phyloP scores from a whole-genome alignment of 257 asterid genomes.

The Solanum chiquidenum region DNA sequence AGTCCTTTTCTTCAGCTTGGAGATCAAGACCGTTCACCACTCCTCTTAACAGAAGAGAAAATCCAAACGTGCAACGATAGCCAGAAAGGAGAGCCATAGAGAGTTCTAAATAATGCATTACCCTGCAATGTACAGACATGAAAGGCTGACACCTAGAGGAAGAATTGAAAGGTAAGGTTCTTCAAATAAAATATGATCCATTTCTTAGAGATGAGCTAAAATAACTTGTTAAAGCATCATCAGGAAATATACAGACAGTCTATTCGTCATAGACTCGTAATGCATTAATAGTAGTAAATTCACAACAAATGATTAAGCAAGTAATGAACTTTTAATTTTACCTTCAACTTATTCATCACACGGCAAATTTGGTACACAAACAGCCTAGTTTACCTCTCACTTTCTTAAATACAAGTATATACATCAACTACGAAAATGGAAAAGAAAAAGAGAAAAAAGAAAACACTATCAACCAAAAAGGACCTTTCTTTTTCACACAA shows the following conservation, averaged over 20 bases:
- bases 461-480: neutral
- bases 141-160: neutral
- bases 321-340: neutral
- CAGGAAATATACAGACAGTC: neutral
- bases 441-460: neutral
- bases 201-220: neutral
- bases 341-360: neutral
- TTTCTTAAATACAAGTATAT: constrained; percentile 3
- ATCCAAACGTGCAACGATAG: too few species aligned
- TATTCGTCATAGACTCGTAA: neutral
- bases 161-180: neutral
- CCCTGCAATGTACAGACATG: neutral
- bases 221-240: neutral
- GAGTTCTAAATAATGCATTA: neutral
- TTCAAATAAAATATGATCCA: neutral
- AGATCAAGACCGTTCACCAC: too few species aligned
- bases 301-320: neutral
- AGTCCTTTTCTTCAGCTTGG: too few species aligned
- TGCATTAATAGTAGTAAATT: neutral
- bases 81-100: neutral
- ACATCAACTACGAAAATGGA: neutral
- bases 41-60: too few species aligned
- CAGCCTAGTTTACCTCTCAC: neutral
- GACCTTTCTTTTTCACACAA: neutral
- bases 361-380: neutral